Evolutionary conservation across 2,329 filamentous ascomycete species (phyloP), one percentile per base, ranked within the genome.

Genomic region (Colletotrichum neosansevieriae): DNA sequence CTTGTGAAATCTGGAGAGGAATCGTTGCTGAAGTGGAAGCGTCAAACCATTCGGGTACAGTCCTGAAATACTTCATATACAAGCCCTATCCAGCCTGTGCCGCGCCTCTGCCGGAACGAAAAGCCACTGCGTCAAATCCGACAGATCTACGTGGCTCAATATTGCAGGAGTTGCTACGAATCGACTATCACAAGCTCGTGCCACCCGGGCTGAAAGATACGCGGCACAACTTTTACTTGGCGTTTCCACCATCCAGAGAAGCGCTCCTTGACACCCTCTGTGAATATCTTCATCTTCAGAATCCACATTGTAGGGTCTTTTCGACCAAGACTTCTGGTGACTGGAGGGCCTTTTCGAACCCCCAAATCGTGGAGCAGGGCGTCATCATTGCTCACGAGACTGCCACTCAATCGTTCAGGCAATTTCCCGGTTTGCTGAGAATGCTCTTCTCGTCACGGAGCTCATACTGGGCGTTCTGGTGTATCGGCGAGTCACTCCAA

Each of bases 341-440:
- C 9, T 89, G 86, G 86, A 69, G 75, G 4, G 76, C 75, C 17
- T 88, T 89, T 69, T 34, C 75, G 9, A 36, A 66, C 13, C 47
- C 66, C 5, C 75, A 74, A 17, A 67, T 72, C 3, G 66, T 65
- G 12, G 63, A 72, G 0, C 58, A 72, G 47, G 75, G 78, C 19
- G 69, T 73, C 56, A 73, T 86, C 11, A 81, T 87, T 40, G 74
- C 87, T 3, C 83, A 87, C 66, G 83, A 86, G 72, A 75, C 79
- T 12, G 76, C 76, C 4, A 70, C 79, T 10, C 78, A 76, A 73
- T 74, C 74, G 5, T 67, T 84, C 6, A 76, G 81, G 7, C 75
- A 76, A 3, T 79, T 86, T 54, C 82, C 83, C 1, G 67, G 72
- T 0, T 70, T 86, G 10, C 44, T 71, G 17, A 67, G 71, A 2